Conservation (phyloP, 495 filamentous ascomycete genomes). For the Parmelia sp. region DNA sequence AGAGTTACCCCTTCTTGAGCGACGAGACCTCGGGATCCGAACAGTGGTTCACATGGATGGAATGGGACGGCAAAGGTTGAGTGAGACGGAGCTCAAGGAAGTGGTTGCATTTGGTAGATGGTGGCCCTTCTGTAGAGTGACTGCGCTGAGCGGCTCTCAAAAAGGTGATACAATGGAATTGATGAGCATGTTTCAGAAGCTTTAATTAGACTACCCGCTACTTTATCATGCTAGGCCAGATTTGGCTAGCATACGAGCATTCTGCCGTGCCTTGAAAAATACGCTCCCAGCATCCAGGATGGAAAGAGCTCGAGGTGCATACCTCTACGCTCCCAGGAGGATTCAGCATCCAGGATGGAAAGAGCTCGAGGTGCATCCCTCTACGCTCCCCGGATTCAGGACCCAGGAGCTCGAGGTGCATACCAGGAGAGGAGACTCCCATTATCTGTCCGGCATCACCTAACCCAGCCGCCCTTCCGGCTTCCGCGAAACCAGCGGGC, state of each 20-base stretch:
- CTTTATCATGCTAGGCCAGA: too few relatives aligned
- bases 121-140: background rate
- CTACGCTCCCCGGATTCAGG: too few relatives aligned
- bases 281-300: too few relatives aligned
- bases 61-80: conserved; percentile 1
- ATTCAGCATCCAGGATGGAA: too few relatives aligned
- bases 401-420: conserved; percentile 47
- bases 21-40: conserved; percentile 11
- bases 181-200: too few relatives aligned
- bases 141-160: conserved; percentile 26
- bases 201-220: too few relatives aligned
- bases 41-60: conserved; percentile 12
- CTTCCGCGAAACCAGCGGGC: conserved; percentile 47
- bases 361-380: too few relatives aligned
- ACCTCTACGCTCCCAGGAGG: too few relatives aligned
- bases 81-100: background rate
- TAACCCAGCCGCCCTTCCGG: conserved; percentile 41
- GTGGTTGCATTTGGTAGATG: background rate
- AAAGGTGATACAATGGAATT: too few relatives aligned
- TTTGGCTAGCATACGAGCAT: too few relatives aligned
- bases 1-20: conserved; percentile 11
- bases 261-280: too few relatives aligned
- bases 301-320: too few relatives aligned
- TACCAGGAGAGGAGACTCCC: conserved; percentile 35
- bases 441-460: conserved; percentile 40